Evolutionary conservation across 1,284 basidiomycete genomes (phyloP), one percentile per base, ranked within the genome.

Genomic region (Rhodotorula sp.): DNA sequence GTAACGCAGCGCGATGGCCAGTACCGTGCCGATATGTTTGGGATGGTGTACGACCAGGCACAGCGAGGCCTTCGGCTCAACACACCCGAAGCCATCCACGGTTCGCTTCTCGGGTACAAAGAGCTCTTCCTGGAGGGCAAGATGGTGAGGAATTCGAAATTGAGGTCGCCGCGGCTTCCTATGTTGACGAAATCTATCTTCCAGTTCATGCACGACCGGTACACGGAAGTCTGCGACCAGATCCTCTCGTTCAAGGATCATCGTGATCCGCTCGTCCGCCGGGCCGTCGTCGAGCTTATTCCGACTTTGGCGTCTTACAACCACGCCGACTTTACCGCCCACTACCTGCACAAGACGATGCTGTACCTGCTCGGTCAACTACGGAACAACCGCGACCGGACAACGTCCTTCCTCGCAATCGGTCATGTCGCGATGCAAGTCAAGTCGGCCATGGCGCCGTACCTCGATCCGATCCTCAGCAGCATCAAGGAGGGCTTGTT

Each of bases 251-350:
- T 93, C 84, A 90, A 90, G 80, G 87, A 90, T n/a, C 90, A 92
- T 80, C 87, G 92, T 75, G 95, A 98, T 78, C 84, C 87, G 29
- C 87, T 92, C 48, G 90, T 98, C 69, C 88, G 93, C 67, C 91
- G 92, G 82, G 92, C 93, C 83, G 93, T 97, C 72, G 94, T 97
- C 79, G 91, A 91, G 2, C 87, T 97, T 77, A 94, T 97, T 61
- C 94, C 95, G 0, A 91, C 91, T 12, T 87, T 97, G 77, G 94
- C 94, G n/a, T 89, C 90, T 3, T 98, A 97, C 81, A 93, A 97
- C 80, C 91, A 91, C 4, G 88, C 92, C 80, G 91, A 90, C 7
- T 98, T 98, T 79, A 89, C 90, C 56, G 89, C 91, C 73, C 89
- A 91, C 78, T 93, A 92, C 80, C 85, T 97, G 18, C 91, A 94